Percentiles rank a stretch among this genome's conserved stretches.
phyloP scores from a whole-genome alignment of 176 grass and related monocot genomes.

The Raddia distichophylla region DNA sequence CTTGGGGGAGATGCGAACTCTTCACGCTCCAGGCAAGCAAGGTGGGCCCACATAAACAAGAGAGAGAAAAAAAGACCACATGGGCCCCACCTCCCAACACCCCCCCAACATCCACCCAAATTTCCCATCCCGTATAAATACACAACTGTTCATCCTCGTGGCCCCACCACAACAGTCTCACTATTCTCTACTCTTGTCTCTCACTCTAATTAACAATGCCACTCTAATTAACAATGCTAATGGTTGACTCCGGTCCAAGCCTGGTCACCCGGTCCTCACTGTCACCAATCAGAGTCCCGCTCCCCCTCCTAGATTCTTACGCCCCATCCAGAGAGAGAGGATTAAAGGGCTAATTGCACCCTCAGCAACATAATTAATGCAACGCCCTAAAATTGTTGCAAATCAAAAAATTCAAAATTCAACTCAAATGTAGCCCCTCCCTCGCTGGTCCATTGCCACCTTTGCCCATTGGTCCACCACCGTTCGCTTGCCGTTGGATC shows the following conservation, averaged over 20 bases:
- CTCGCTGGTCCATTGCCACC: too few species aligned
- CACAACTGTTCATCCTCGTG: neutral
- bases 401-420: too few species aligned
- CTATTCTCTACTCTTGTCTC: neutral
- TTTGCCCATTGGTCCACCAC: too few species aligned
- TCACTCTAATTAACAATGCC: constrained; percentile 9
- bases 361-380: neutral
- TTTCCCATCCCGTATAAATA: constrained; percentile 16
- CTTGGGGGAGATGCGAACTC: neutral
- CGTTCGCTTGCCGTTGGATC: too few species aligned
- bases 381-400: too few species aligned
- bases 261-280: neutral
- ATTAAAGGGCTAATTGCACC: neutral
- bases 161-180: neutral
- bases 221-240: constrained; percentile 9
- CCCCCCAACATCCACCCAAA: constrained; percentile 1
- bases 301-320: constrained; percentile 21
- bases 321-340: neutral
- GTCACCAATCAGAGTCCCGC: constrained; percentile 4
- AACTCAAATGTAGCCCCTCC: too few species aligned
- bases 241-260: neutral
- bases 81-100: neutral
- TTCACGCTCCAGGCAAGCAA: neutral
- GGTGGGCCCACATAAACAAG: neutral
- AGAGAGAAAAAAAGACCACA: neutral